Evolutionary conservation across 78 protist species (phyloP).

Genomic region (Dictyostelium discoideum): dicty_2.7 NC_007090.3:4384501-4385000

Average conservation of each 20-base stretch:
- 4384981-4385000: background rate
- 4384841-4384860: background rate
- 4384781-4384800: constrained; percentile 34
- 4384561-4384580: constrained; percentile 32
- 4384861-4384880: background rate
- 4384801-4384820: background rate
- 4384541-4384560: constrained; percentile 33
- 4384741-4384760: constrained; percentile 26
- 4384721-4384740: constrained; percentile 25
- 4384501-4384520: constrained; percentile 54
- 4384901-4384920: background rate
- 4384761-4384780: background rate
- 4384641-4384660: background rate
- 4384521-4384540: constrained; percentile 50
- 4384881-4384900: constrained; percentile 38
- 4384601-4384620: constrained; percentile 45
- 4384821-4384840: background rate
- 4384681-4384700: background rate
- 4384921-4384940: constrained; percentile 10
- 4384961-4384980: constrained; percentile 13
- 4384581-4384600: background rate
- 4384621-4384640: background rate
- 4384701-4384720: constrained; percentile 38
- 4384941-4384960: constrained; percentile 42
- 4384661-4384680: constrained; percentile 26